Base-by-base conservation (phyloP, 257 asterid species). In the Forsythia viridissima region DNA sequence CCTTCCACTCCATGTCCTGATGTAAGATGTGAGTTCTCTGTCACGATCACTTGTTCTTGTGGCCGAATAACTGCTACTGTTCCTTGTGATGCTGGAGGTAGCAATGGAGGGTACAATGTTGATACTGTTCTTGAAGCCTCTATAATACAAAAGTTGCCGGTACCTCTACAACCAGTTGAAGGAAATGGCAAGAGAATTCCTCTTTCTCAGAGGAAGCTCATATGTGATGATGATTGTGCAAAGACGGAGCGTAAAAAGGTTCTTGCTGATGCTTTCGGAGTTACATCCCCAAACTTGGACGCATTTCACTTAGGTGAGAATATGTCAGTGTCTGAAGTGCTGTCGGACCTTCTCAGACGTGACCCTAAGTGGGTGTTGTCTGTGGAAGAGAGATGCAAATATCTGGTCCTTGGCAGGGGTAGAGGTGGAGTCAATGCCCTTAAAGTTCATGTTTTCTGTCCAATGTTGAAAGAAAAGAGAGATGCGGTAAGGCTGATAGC, bases 241-340 rank as follows among this genome's bases (percentile, higher is more conserved):
- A 96, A 92, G 84, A 80, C 85, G 82, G 98, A 93, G 86, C 93
- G 97, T 57, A 93, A 90, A 76, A 91, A 92, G 91, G 88, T 90
- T 78, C 98, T 96, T 73, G 97, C 99, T 43, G 95, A 91, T 85
- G 99, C 99, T 76, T 96, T 96, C 72, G 96, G 97, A 43, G 89
- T 87, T 51, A 81, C 71, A 71, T 46, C 90, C 5, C 90, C 97
- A 34, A 91, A 82, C 83, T 75, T 92, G 86, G 97, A 93, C 6
- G 90, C 90, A 34, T 97, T 92, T 80, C 98, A 96, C 83, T 90
- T 93, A 71, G 99, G 99, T 20, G 98, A 95, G 79, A 87, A 85
- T 81, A 87, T 93, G 11, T 84, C 87, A 40, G 88, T 95, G n/a
- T 92, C 98, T 4, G 97, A 93, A 84, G 90, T 91, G 82, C 89